Base-by-base conservation (phyloP, 306 rosid species). In the Begonia loranthoides region DNA sequence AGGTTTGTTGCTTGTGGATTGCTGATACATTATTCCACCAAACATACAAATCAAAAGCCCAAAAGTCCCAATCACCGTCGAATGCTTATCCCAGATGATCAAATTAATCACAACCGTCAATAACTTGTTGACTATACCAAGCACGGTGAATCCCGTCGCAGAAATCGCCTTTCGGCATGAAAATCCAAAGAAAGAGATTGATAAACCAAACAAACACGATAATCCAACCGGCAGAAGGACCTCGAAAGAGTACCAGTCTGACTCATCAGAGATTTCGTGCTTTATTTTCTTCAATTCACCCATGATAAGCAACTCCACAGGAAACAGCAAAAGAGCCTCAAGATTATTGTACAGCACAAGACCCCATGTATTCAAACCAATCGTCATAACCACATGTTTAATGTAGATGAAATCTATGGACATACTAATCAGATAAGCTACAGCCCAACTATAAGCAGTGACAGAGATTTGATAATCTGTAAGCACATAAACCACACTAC, bases 131-230 rank as follows among this genome's bases (percentile, higher is more conserved):
- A 85, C 92, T 61, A 85, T 81, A 10, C 95, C 95, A n/a, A 85
- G 95, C 56, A 85, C 95, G 15, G 95, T 85, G 61, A 85, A 81
- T 0, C 95, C 87, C 1, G 90, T 85, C 0, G 92, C 92, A 41
- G 87, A 85, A 47, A 85, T 85, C 0, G 95, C 81, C 70, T 76
- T 74, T 52, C 93, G 93, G 64, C 95, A 86, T 15, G 95, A 86
- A 57, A 86, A 86, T 52, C 95, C 93, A 15, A 86, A 86, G 83
- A 87, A 87, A 52, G 95, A 87, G 56, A 87, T 85, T 0, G 90
- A 60, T 24, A 85, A 56, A 40, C 95, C 90, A 24, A 85, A 81
- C 66, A 85, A 58, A 60, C 95, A 81, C 0, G 95, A 81, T 62
- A 85, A 60, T 1, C 75, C 92, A 60, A 81, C 95, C 0, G 92